A percentile compares a stretch with the other conserved stretches of the same genome.
phyloP scores from a whole-genome alignment of 768 basidiomycete species.

The Leccinum truebloodii region DNA sequence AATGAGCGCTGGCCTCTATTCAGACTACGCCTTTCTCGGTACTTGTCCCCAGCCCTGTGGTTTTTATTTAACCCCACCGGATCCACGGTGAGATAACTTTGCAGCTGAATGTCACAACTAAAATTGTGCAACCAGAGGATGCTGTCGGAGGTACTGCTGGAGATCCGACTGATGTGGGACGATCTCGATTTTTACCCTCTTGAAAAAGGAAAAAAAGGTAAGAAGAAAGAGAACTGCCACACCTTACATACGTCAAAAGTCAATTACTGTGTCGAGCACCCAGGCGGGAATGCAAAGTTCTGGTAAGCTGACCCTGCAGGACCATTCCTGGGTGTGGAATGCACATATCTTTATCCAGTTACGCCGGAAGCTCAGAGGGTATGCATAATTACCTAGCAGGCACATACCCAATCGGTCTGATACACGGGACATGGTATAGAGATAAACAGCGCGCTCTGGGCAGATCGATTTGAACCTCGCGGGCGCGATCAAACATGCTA shows the following conservation, averaged over 20 bases:
- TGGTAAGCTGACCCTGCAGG: conserved; percentile 17
- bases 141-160: neutral
- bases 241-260: conserved; percentile 2
- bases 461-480: conserved; percentile 24
- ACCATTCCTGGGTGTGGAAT: conserved; percentile 6
- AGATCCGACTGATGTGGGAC: neutral
- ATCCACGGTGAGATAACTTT: conserved; percentile 13
- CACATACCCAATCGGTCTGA: conserved; percentile 9
- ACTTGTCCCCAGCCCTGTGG: conserved; percentile 12
- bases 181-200: neutral
- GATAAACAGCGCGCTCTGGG: conserved; percentile 20
- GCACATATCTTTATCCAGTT: conserved; percentile 4
- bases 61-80: conserved; percentile 3
- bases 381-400: conserved; percentile 4
- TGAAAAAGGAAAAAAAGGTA: neutral
- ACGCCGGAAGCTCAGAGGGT: conserved; percentile 2
- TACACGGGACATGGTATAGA: conserved; percentile 10
- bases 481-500: conserved; percentile 10
- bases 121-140: conserved; percentile 20
- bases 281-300: neutral
- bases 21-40: conserved; percentile 12
- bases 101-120: conserved; percentile 19
- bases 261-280: neutral
- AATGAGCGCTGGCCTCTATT: conserved; percentile 10
- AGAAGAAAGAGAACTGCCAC: neutral